phyloP scores from a whole-genome alignment of 176 grass and related monocot genomes.

The Lolium rigidum region DNA sequence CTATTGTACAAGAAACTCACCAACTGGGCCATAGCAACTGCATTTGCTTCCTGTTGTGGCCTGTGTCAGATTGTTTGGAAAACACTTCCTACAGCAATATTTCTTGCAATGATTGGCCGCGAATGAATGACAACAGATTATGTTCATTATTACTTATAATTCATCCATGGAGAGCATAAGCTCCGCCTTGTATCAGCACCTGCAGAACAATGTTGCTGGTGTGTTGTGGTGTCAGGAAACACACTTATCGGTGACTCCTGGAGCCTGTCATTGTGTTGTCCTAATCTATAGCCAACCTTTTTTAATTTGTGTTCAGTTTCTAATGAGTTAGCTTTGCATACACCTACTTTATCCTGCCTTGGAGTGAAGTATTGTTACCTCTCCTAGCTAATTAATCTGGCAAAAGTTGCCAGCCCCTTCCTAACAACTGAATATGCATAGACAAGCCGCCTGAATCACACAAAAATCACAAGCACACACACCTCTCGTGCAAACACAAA shows the following conservation, averaged over 20 bases:
- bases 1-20: not conserved
- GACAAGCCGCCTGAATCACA: too few species aligned
- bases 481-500: not conserved
- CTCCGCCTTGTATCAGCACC: not conserved
- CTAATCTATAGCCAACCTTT: not conserved
- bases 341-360: not conserved
- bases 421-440: not conserved
- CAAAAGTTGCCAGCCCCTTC: not conserved
- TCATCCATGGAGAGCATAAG: not conserved
- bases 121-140: not conserved
- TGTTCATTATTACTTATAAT: not conserved
- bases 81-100: not conserved
- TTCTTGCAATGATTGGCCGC: not conserved
- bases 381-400: not conserved
- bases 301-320: not conserved
- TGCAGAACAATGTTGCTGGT: too few species aligned
- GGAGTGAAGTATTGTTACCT: not conserved
- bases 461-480: not conserved
- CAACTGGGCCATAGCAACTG: not conserved
- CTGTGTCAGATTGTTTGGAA: not conserved
- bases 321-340: not conserved
- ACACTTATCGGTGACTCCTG: too few species aligned
- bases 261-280: not conserved
- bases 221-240: too few species aligned
- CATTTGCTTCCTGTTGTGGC: not conserved